Percentiles rank a stretch among this genome's conserved stretches.
phyloP scores from a whole-genome alignment of 352 stramenopile species.

The Pythium grandisporangium region DNA sequence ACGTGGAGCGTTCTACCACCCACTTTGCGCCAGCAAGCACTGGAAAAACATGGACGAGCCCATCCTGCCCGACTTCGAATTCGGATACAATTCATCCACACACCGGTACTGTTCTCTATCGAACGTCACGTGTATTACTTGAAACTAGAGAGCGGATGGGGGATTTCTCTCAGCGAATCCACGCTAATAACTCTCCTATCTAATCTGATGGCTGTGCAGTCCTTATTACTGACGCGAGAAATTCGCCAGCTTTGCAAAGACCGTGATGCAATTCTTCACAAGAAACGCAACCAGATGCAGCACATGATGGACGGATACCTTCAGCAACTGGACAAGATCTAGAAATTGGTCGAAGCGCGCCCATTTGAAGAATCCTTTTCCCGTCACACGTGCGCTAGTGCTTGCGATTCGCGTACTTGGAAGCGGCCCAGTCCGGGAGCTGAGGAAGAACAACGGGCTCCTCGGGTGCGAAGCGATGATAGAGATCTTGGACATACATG shows the following conservation, averaged over 20 bases:
- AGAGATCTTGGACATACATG: conserved; percentile 76
- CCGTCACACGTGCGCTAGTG: not conserved
- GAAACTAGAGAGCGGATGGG: no score
- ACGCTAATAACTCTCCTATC: no score
- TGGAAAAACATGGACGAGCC: conserved; percentile 26
- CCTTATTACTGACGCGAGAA: conserved; percentile 40
- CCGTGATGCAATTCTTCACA: conserved; percentile 12
- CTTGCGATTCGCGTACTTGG: conserved; percentile 48
- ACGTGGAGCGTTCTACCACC: conserved; percentile 45
- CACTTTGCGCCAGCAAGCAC: conserved; percentile 48
- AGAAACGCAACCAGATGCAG: conserved; percentile 32
- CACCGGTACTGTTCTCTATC: conserved; percentile 19
- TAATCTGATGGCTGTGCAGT: conserved; percentile 12
- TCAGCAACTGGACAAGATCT: conserved; percentile 3
- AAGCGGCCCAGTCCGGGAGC: conserved; percentile 47
- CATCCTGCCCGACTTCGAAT: conserved; percentile 32
- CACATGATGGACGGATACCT: conserved; percentile 10
- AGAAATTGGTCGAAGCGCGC: not conserved
- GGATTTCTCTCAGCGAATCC: no score
- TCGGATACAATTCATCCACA: conserved; percentile 33
- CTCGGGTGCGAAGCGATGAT: conserved; percentile 24
- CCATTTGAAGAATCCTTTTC: not conserved
- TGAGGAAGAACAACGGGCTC: conserved; percentile 38
- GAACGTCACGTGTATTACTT: not conserved
- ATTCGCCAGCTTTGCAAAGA: conserved; percentile 30